These are phyloP conservation scores for Barbarea vulgaris DNA, from an alignment of 345 rosid genomes.

Conservation along the genomic window DNA sequence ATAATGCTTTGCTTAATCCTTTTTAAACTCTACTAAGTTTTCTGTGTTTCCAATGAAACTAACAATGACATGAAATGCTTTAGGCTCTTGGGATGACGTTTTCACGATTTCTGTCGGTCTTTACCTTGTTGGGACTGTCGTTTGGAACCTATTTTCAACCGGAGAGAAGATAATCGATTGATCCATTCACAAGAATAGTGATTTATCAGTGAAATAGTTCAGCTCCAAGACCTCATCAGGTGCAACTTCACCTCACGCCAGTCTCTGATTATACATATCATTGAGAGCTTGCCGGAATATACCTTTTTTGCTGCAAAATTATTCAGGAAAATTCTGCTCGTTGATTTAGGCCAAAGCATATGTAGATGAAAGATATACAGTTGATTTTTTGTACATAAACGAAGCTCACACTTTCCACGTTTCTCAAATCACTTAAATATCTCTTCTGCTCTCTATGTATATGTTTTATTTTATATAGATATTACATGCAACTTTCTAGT, in stretches of 20 bases:
- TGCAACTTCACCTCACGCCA: conserved; percentile 10
- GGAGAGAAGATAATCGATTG: conserved; percentile 86
- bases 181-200: conserved; percentile 2
- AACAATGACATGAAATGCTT: conserved; percentile 1
- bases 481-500: neutral
- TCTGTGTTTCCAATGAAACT: neutral
- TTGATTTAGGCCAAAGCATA: conserved; percentile 22
- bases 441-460: neutral
- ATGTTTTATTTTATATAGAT: neutral
- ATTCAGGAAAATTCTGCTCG: neutral
- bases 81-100: conserved; percentile 98
- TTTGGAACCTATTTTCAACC: conserved; percentile 87
- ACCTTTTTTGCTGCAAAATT: conserved; percentile 14
- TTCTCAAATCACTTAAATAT: conserved; percentile 1
- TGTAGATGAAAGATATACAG: conserved; percentile 36
- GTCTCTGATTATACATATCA: conserved; percentile 18
- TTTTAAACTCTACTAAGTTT: neutral
- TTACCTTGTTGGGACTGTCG: conserved; percentile 77
- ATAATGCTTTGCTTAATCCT: neutral
- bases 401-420: neutral
- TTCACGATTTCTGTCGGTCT: conserved; percentile 89
- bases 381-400: conserved; percentile 35
- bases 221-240: conserved; percentile 15
- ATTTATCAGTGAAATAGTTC: conserved; percentile 20
- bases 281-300: conserved; percentile 23